Percentiles rank a stretch among this genome's conserved stretches.
phyloP scores from a whole-genome alignment of 495 filamentous ascomycete species.

The Podospora fimiseda region DNA sequence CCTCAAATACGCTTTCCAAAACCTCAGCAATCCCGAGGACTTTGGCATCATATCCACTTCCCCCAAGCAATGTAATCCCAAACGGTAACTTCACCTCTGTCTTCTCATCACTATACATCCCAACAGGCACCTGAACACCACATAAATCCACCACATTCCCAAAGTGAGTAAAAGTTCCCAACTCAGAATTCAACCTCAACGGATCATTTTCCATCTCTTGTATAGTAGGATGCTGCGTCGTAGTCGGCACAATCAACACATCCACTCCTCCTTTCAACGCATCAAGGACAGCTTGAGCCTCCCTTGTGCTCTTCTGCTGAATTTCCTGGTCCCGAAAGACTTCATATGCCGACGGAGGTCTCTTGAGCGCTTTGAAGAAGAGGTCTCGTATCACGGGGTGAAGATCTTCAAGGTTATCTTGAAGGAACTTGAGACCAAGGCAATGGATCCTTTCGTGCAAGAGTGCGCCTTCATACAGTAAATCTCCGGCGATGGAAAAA shows the following conservation, averaged over 20 bases:
- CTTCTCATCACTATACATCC: conserved; percentile 33
- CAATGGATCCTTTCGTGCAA: conserved; percentile 50
- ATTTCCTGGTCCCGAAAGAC: conserved; percentile 53
- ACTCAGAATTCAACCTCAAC: conserved; percentile 45
- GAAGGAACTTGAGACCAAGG: conserved; percentile 21
- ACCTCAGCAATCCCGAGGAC: conserved; percentile 48
- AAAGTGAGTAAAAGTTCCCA: conserved; percentile 58
- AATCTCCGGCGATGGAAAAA: conserved; percentile 49
- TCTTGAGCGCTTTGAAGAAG: conserved; percentile 41
- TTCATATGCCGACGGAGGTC: conserved; percentile 45
- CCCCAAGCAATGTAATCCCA: conserved; percentile 56
- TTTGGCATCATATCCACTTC: conserved; percentile 49
- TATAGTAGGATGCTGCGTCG: conserved; percentile 53
- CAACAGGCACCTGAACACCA: conserved; percentile 53
- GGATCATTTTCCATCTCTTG: conserved; percentile 52
- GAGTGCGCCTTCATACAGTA: conserved; percentile 52
- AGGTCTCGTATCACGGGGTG: conserved; percentile 51
- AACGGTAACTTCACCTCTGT: conserved; percentile 46
- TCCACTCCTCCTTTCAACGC: conserved; percentile 42
- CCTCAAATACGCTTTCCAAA: no score
- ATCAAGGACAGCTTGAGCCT: conserved; percentile 43
- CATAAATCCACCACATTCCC: conserved; percentile 62
- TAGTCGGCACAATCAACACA: conserved; percentile 55
- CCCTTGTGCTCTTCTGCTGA: conserved; percentile 36
- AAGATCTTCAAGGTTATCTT: conserved; percentile 35